phyloP scores from a whole-genome alignment of 2,329 filamentous ascomycete species.

The Fusarium sp. region DNA sequence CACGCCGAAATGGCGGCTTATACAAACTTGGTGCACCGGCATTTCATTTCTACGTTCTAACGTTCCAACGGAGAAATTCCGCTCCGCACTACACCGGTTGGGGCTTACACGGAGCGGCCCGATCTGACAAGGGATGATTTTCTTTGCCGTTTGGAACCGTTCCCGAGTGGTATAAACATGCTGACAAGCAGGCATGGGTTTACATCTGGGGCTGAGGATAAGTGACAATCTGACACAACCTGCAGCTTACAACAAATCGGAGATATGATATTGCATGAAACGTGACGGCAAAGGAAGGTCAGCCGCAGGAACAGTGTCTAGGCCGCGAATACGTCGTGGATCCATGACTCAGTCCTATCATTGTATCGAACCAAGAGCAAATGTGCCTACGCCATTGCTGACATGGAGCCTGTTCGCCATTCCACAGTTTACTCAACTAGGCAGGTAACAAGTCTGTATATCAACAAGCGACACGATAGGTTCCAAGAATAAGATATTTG shows the following conservation, averaged over 20 bases:
- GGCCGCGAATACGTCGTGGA: conserved; percentile 1
- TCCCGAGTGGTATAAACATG: conserved; percentile 16
- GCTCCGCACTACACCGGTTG: conserved; percentile 10
- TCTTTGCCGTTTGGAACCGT: conserved; percentile 1
- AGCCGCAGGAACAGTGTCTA: conserved; percentile 1
- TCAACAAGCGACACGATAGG: background rate
- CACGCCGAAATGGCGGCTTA: background rate
- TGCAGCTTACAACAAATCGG: background rate
- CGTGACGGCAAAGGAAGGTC: background rate
- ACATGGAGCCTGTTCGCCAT: background rate
- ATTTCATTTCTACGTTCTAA: background rate
- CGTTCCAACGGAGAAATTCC: background rate
- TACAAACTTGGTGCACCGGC: background rate
- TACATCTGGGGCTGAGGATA: background rate
- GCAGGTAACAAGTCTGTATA: background rate
- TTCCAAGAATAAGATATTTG: background rate
- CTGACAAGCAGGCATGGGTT: background rate
- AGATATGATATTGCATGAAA: conserved; percentile 1
- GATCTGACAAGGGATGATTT: conserved; percentile 20
- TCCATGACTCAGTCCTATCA: conserved; percentile 27
- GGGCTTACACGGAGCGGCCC: conserved; percentile 32
- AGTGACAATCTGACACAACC: conserved; percentile 12
- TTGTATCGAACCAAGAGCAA: conserved; percentile 1
- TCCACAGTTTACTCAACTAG: background rate
- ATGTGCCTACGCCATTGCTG: conserved; percentile 4